Base-by-base conservation (phyloP, 164 flowering plant genomes). In the Vitis amurensis region DNA sequence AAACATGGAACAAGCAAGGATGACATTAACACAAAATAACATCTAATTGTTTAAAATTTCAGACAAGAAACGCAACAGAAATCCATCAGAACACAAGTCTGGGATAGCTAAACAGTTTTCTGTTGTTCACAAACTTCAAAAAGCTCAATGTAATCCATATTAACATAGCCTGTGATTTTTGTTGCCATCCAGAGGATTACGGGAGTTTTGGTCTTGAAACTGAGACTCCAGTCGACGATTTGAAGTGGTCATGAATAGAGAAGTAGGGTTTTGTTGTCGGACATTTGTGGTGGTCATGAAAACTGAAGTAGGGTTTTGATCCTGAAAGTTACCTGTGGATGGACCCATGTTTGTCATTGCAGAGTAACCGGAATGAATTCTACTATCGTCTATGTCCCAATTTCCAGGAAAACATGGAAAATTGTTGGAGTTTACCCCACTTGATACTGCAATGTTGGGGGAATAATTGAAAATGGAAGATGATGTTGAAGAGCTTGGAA, bases 291-390 rank as follows among this genome's bases (percentile, higher is more conserved):
- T 64, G 37, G 37, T 49, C 44, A 23, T 55, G 55, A 17, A 52
- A 7, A 30, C 55, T 60, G 48, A 48, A 69, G 11, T 19, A 50
- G 73, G 71, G 68, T 57, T 67, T 61, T 67, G 67, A 17, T 48
- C 64, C 48, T 62, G 74, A 13, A 55, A 55, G 52, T 68, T 59
- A 76, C 75, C 67, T 64, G 55, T 47, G 14, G 50, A 11, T 55
- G 49, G 29, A 50, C 68, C 66, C 17, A 23, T 51, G 68, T 27
- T 64, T 53, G 68, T 51, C 58, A 17, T 52, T 51, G 59, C 50
- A 59, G n/a, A 19, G 51, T 61, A 70, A 61, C 15, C 11, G 9
- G 60, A 17, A 1, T 65, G 62, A 12, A 52, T 14, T 15, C 37
- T 30, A 4, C 0, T 19, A 57, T 49, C 13, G 16, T 55, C 23